Conservation (phyloP, 2,329 filamentous ascomycete genomes). For the Aspergillus quadricinctus region DNA sequence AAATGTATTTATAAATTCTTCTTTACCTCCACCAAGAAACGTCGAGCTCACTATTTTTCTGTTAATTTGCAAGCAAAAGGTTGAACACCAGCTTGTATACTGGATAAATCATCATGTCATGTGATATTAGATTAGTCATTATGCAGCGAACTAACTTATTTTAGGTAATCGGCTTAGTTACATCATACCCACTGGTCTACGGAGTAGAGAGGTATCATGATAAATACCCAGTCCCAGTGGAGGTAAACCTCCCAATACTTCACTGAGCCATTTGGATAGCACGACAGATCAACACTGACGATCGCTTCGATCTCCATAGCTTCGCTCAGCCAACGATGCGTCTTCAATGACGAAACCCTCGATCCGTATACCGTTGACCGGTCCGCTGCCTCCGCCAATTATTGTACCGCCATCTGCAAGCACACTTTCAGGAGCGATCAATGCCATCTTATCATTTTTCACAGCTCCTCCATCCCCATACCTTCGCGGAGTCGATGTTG, state of each 20-base stretch:
- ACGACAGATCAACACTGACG: not conserved
- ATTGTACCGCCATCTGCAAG: slow-evolving; percentile 70
- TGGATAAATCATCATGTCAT: not conserved
- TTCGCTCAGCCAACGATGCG: slow-evolving; percentile 24
- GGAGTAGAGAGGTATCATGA: not conserved
- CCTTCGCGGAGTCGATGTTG: slow-evolving; percentile 41
- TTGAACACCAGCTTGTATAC: no score
- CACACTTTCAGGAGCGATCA: slow-evolving; percentile 67
- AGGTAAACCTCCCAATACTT: not conserved
- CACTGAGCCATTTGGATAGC: not conserved
- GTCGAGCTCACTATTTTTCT: no score
- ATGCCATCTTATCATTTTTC: slow-evolving; percentile 74
- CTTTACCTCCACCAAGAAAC: no score
- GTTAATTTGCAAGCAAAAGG: no score
- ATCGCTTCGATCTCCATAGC: not conserved
- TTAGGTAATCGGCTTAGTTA: not conserved
- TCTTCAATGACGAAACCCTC: slow-evolving; percentile 63
- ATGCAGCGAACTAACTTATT: not conserved
- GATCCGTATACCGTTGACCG: slow-evolving; percentile 87
- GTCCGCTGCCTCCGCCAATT: slow-evolving; percentile 68
- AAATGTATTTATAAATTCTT: no score
- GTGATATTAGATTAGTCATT: not conserved
- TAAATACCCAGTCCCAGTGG: not conserved
- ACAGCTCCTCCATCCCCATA: slow-evolving; percentile 52
- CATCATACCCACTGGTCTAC: not conserved